Evolutionary conservation across 768 basidiomycete species (phyloP), one percentile per base, ranked within the genome.

Genomic region (Macrolepiota albuminosa): DNA sequence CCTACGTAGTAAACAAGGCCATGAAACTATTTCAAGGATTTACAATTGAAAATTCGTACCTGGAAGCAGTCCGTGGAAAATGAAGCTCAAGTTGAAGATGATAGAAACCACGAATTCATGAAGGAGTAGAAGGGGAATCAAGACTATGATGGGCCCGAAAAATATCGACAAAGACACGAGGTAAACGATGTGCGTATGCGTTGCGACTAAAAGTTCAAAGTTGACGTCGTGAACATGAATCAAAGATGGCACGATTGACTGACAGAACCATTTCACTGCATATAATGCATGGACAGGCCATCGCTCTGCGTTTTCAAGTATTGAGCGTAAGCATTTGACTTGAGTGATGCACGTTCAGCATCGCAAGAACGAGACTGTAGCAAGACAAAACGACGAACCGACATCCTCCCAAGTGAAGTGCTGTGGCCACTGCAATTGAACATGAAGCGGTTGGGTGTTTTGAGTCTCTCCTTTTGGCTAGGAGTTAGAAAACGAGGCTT

Each of bases 111-210:
- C 59, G 29, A 75, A 59, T 57, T 77, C 76, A 47, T 76, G 70
- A 2, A 73, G 46, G 10, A 76, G 62, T 1, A 77, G 70, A 21
- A 72, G 64, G 1, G 76, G 76, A 2, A 75, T 46, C 24, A 77
- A 70, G 46, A 73, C 31, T n/a, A 70, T 71, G 53, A 77, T 75
- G 26, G 78, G 78, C 13, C 78, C 78, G 37, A 78, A 76, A 63
- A 79, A 79, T 53, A 77, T 71, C 5, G 74, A 67, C 66, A 74
- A 72, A 42, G 71, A 71, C 18, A 71, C 60, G 62, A 75, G 59
- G 61, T 76, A 73, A 48, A 76, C 70, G 26, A 72, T 62, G 57
- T 75, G 71, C 6, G 76, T 72, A 65, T 78, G 64, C 1, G 54
- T 53, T n/a, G 56, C 43, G 43, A 70, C 69, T 70, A 47, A 18